Conservation (phyloP, 2,329 filamentous ascomycete genomes). For the Alternaria longipes region DNA sequence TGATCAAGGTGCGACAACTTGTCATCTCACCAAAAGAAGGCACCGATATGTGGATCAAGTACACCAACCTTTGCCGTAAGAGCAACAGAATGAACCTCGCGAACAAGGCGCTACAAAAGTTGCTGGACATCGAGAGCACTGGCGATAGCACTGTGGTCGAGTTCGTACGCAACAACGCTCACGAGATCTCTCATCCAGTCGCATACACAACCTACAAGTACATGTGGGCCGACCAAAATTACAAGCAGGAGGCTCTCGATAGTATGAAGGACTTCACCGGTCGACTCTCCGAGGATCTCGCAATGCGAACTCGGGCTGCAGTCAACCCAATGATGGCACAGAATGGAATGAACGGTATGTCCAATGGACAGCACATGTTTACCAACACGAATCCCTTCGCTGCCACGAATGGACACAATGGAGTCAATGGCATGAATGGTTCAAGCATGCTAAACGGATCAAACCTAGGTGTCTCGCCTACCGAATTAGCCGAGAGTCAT, state of each 20-base stretch:
- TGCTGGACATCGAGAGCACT: conserved; percentile 65
- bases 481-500: conserved; percentile 63
- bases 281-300: conserved; percentile 67
- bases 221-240: conserved; percentile 78
- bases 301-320: conserved; percentile 48
- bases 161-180: conserved; percentile 46
- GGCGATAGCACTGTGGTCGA: conserved; percentile 44
- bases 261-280: conserved; percentile 70
- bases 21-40: conserved; percentile 93
- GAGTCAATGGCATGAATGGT: conserved; percentile 55
- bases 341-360: conserved; percentile 53
- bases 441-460: conserved; percentile 43
- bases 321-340: conserved; percentile 48
- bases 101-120: conserved; percentile 90
- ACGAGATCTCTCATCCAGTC: conserved; percentile 75
- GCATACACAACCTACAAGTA: conserved; percentile 98
- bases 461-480: conserved; percentile 35
- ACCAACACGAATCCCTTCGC: conserved; percentile 50
- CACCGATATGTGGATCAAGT: conserved; percentile 99
- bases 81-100: conserved; percentile 93
- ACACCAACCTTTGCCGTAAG: conserved; percentile 96
- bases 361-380: conserved; percentile 52
- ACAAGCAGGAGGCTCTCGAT: conserved; percentile 57
- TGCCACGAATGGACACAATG: conserved; percentile 60
- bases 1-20: conserved; percentile 92